A percentile compares a stretch with the other conserved stretches of the same genome.
phyloP scores from a whole-genome alignment of 768 basidiomycete genomes.

The Tylopilus intermedius region DNA sequence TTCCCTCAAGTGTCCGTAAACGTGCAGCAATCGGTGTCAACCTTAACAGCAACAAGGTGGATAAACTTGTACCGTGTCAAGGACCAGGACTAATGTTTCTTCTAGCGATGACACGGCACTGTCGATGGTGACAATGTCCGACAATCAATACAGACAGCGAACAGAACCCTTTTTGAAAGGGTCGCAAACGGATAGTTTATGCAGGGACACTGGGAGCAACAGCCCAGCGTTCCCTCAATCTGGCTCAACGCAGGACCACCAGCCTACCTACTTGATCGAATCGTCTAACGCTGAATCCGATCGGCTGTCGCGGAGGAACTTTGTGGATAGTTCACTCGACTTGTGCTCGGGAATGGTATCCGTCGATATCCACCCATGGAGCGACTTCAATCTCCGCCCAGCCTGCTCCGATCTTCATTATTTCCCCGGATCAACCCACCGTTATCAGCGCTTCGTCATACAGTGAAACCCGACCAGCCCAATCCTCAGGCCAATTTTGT shows the following conservation, averaged over 20 bases:
- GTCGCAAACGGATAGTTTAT: background rate
- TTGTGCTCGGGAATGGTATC: too few relatives aligned
- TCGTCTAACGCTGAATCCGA: background rate
- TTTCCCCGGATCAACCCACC: background rate
- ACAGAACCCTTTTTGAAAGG: background rate
- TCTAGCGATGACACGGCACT: background rate
- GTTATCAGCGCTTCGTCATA: background rate
- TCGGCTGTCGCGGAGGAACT: background rate
- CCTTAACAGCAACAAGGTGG: background rate
- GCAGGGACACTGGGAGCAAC: background rate
- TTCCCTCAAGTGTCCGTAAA: slow-evolving; percentile 3
- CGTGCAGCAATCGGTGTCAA: background rate
- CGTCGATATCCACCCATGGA: background rate
- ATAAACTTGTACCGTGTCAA: background rate
- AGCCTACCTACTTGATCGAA: background rate
- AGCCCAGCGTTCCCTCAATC: background rate
- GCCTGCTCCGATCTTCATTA: background rate
- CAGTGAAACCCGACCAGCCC: background rate
- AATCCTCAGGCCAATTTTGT: too few relatives aligned
- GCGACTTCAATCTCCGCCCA: background rate
- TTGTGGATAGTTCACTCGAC: background rate
- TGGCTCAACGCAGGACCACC: background rate
- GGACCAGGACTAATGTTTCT: background rate
- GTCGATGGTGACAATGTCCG: background rate
- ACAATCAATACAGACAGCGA: background rate